Evolutionary conservation across 2,329 filamentous ascomycete genomes (phyloP), one percentile per base, ranked within the genome.

Genomic region (Cryphonectria radicalis): DNA sequence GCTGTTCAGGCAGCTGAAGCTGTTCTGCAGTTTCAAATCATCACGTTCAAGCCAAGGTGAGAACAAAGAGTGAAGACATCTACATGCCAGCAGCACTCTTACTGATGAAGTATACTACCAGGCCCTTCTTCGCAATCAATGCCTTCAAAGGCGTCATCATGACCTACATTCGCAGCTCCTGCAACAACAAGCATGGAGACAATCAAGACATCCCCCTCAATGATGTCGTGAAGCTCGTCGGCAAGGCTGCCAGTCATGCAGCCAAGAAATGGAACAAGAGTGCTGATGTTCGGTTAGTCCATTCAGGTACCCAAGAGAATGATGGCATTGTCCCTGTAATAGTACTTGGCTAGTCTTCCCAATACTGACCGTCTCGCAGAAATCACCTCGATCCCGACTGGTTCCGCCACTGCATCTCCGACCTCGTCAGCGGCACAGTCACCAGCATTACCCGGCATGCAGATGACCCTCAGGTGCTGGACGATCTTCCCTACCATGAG

Each of bases 351-450:
- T 35, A 13, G 13, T 35, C 32, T 46, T 2, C 11, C 8, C 1
- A 1, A 14, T 10, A 25, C 67, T 72, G 46, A 69, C 40, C 0
- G 4, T 7, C 0, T 62, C 1, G 22, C n/a, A 72, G 70, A 37
- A 69, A 72, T 10, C 67, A 67, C 3, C 28, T 72, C 22, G 63
- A 55, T 4, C 25, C 22, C 1, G 55, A 59, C 10, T 72, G 70
- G 70, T 69, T 72, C 7, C 19, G 70, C 3, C 53, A 64, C 28
- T 72, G 67, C 5, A 63, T 70, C 19, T 67, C 42, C 19, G n/a
- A 67, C 5, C 67, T 72, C 1, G 67, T 69, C 35, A 57, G 63
- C 6, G 70, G 70, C n/a, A 63, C 68, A 1, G 63, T 67, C 46
- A 69, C 32, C 25, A 57, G 67, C n/a, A 10, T 35, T 35, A 46